A percentile compares a stretch with the other conserved stretches of the same genome.
Conservation (phyloP, 2,329 filamentous ascomycete species). For the Conoideocrella luteorostrata region DNA sequence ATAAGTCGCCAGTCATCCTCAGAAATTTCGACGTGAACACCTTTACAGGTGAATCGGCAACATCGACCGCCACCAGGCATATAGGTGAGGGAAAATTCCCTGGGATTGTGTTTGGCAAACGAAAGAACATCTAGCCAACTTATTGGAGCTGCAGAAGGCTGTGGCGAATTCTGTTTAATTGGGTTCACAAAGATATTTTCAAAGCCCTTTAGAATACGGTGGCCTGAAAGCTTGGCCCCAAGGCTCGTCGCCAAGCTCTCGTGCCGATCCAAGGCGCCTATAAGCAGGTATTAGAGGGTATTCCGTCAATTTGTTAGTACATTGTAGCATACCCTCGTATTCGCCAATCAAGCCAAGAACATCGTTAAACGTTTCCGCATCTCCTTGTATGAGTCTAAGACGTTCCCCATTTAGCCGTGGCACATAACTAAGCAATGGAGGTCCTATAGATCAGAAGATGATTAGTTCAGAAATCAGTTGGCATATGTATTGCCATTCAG, state of each 20-base stretch:
- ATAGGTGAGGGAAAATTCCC: constrained; percentile 68
- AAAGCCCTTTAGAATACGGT: constrained; percentile 78
- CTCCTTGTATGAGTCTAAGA: no score
- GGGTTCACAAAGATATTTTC: constrained; percentile 80
- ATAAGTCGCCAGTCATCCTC: constrained; percentile 86
- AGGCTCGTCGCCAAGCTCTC: constrained; percentile 83
- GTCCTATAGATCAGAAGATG: no score
- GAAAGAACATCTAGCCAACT: constrained; percentile 83
- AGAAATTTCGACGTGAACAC: constrained; percentile 74
- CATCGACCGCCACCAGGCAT: constrained; percentile 62
- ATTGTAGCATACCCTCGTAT: no score
- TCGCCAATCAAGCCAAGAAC: no score
- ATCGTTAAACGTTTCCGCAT: no score
- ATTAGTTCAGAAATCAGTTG: no score
- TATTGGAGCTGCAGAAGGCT: constrained; percentile 56
- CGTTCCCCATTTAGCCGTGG: no score
- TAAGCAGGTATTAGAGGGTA: background rate
- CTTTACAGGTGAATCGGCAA: constrained; percentile 78
- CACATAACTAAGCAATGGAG: no score
- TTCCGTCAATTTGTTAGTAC: no score
- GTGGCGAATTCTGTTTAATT: constrained; percentile 47
- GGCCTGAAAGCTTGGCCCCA: constrained; percentile 74
- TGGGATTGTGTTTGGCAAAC: constrained; percentile 73
- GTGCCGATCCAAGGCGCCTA: constrained; percentile 72
- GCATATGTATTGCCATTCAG: no score